phyloP scores from a whole-genome alignment of 768 basidiomycete species.

The Russula abietina region DNA sequence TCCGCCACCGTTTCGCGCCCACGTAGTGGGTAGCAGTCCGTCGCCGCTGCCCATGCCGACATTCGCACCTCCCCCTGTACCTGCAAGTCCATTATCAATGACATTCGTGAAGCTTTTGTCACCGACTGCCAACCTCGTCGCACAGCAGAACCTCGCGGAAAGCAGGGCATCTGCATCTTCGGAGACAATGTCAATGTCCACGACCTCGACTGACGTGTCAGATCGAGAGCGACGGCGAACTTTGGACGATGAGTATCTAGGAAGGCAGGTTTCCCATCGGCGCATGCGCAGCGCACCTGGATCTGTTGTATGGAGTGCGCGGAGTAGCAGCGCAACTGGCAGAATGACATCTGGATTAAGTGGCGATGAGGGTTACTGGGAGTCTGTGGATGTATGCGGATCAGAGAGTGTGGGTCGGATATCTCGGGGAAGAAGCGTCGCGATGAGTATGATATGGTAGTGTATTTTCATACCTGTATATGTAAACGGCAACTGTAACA shows the following conservation, averaged over 20 bases:
- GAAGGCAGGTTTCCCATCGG: constrained; percentile 16
- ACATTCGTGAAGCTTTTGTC: constrained; percentile 22
- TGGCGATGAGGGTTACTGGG: constrained; percentile 24
- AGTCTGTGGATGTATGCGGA: constrained; percentile 19
- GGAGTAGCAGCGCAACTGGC: constrained; percentile 17
- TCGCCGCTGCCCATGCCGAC: constrained; percentile 19
- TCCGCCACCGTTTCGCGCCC: not conserved
- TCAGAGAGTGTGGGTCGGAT: constrained; percentile 16
- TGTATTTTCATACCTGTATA: not conserved
- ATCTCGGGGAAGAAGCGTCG: constrained; percentile 20
- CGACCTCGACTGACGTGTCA: constrained; percentile 16
- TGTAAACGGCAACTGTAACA: not conserved
- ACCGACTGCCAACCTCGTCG: constrained; percentile 23
- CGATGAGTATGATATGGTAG: constrained; percentile 22
- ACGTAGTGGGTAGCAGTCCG: not conserved
- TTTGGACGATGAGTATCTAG: constrained; percentile 9
- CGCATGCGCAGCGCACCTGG: constrained; percentile 24
- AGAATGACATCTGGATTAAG: constrained; percentile 13
- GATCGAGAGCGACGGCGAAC: constrained; percentile 8
- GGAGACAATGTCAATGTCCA: constrained; percentile 20
- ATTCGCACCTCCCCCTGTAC: constrained; percentile 20
- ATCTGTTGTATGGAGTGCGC: constrained; percentile 22
- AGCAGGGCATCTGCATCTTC: constrained; percentile 19
- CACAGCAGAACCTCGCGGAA: constrained; percentile 18
- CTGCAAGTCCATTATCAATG: constrained; percentile 10